phyloP scores from a whole-genome alignment of 129 eudicot genomes.

The Daucus carota region DH1_v3.0 NC_030381.2:44425001-44425500 shows the following conservation, averaged over 20 bases:
- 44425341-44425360: constrained; percentile 80
- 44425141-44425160: neutral
- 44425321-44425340: constrained; percentile 11
- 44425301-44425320: neutral
- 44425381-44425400: constrained; percentile 56
- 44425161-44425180: neutral
- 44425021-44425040: constrained; percentile 79
- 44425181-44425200: neutral
- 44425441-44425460: neutral
- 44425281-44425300: neutral
- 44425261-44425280: neutral
- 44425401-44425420: constrained; percentile 58
- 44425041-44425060: constrained; percentile 1
- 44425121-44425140: constrained; percentile 7
- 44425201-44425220: neutral
- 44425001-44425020: constrained; percentile 93
- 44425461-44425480: neutral
- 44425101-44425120: constrained; percentile 3
- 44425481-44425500: neutral
- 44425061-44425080: neutral
- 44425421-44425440: neutral
- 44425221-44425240: neutral
- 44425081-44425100: neutral
- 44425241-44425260: neutral
- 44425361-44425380: constrained; percentile 72